Evolutionary conservation across 2,329 filamentous ascomycete genomes (phyloP), one percentile per base, ranked within the genome.

Genomic region (Magnaporthiopsis poae): DNA sequence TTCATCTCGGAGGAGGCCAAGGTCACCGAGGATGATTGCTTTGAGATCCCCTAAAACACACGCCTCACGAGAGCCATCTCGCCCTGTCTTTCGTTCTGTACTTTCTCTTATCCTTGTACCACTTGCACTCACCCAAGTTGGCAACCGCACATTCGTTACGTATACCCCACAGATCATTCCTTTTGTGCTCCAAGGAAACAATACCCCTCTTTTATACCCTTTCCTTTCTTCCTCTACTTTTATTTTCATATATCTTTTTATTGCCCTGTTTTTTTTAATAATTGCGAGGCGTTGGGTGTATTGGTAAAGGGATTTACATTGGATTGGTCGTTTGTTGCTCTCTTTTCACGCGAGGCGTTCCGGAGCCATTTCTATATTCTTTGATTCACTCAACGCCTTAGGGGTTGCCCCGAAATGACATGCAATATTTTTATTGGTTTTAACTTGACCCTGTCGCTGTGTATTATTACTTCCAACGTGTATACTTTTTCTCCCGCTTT

Each of bases 1-100:
- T 77, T 77, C 66, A 67, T 69, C 7, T 63, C 67, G 1, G 65
- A 70, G 8, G 68, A 68, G 35, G 64, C 66, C 35, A 64, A 67
- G 65, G 71, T 71, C 4, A 68, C 68, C 33, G 72, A 72, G 27
- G 73, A 74, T 9, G 73, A 75, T 64, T 70, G 65, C 21, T 76
- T 73, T 31, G 69, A 72, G 8, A 63, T 67, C 11, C 46, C 46
- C 18, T 56, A 8, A 56, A n/a, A 13, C 46, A n/a, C 46, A 56
- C 46, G 8, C 7, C n/a, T 3, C 46, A 4, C 46, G 46, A n/a
- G 21, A 21, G 18, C 21, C 46, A 5, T 8, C 18, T 56, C 46
- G 46, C 5, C 27, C 27, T 27, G 7, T 56, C 46, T 56, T 56
- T 13, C 21, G 5, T 25, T n/a, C 7, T n/a, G 18, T 25, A 8